Evolutionary conservation across 1,139 yeast species (phyloP).

Genomic region (Magnusiomyces fungicola): DNA sequence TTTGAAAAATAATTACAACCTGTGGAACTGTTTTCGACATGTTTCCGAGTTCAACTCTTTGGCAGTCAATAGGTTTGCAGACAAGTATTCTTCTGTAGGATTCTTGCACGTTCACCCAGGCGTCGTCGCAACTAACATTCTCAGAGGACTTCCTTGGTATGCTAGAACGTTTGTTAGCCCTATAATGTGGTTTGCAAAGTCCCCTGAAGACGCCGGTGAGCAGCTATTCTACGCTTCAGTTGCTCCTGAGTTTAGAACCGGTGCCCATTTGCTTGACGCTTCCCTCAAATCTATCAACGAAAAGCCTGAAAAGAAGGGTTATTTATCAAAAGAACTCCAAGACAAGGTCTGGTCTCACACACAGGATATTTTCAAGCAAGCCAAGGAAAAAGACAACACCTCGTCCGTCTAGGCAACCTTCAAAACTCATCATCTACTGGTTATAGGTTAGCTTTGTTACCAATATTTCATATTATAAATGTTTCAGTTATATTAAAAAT

Average conservation of each 20-base stretch:
- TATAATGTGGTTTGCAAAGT: conserved; percentile 7
- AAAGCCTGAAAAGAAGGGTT: conserved; percentile 16
- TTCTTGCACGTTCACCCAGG: conserved; percentile 30
- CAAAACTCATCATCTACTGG: too few species aligned
- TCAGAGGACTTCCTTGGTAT: conserved; percentile 17
- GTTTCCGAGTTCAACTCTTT: conserved; percentile 20
- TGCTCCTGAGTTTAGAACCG: conserved; percentile 20
- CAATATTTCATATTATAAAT: too few species aligned
- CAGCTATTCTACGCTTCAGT: conserved; percentile 21
- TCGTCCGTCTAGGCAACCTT: too few species aligned
- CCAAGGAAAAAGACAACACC: conserved; percentile 4
- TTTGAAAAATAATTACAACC: conserved; percentile 19
- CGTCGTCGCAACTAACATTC: conserved; percentile 23
- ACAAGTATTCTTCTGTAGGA: conserved; percentile 23
- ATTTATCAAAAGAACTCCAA: conserved; percentile 19
- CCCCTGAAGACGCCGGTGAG: conserved; percentile 22
- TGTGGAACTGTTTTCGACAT: conserved; percentile 16
- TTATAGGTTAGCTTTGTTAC: too few species aligned
- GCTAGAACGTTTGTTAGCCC: background rate
- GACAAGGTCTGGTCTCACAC: conserved; percentile 27
- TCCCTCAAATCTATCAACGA: conserved; percentile 16
- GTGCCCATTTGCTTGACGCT: conserved; percentile 20
- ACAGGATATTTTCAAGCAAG: conserved; percentile 19
- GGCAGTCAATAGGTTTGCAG: conserved; percentile 23
- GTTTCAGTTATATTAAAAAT: too few species aligned